Evolutionary conservation across 2,329 filamentous ascomycete genomes (phyloP), one percentile per base, ranked within the genome.

Genomic region (Alternaria consortialis): DNA sequence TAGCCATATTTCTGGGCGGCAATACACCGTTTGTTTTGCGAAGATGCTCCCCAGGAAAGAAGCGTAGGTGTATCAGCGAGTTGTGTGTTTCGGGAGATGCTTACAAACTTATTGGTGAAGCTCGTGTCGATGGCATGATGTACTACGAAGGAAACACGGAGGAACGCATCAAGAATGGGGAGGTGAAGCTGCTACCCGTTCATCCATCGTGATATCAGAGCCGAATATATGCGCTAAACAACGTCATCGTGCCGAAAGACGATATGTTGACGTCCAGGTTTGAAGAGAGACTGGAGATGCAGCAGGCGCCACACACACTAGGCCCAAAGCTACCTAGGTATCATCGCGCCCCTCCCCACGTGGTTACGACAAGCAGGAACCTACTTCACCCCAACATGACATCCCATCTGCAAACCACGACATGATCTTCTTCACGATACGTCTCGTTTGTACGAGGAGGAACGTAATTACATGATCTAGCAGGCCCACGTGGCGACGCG

Each of bases 51-150:
- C 3, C 27, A 29, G 27, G 27, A 29, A 8, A 29, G 6, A 5
- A 34, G 31, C 11, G 48, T 15, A 8, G 36, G 2, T 20, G 2
- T 23, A 20, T 17, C 13, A 20, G 3, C 6, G 5, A 32, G 34
- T 12, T 29, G 8, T 7, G 27, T 29, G 27, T 29, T 29, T 4
- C 27, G 8, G 27, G 4, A 29, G 2, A 7, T 11, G n/a, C 17
- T 43, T 36, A 61, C 40, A 51, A 51, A 25, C 48, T 67, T 32
- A 37, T 67, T 31, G 60, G 65, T 27, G 63, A 65, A 42, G 50
- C 47, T 25, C 58, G 46, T 25, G 55, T 67, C 5, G 29, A 64
- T 12, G 58, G 52, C 8, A 27, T 60, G 3, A 62, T 65, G 52
- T 58, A 44, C 25, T 47, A 60, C 31, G 32, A 58, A 15, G 62